Evolutionary conservation across 257 asterid species (phyloP).

Genomic region (Ehretia macrophylla): DNA sequence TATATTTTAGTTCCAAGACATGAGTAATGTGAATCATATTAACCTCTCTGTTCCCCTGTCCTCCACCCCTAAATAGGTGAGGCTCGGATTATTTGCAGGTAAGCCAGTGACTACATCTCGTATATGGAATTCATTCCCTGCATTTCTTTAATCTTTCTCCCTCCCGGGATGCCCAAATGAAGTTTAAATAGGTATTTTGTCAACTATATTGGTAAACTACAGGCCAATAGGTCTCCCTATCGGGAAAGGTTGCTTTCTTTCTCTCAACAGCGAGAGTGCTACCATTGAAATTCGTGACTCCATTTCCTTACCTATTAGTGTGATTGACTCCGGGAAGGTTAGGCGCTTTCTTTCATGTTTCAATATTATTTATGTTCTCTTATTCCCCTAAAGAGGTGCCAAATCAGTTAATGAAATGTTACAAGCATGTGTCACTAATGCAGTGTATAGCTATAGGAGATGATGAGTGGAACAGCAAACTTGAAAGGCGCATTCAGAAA

Average conservation of each 20-base stretch:
- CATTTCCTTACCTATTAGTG: conserved; percentile 46
- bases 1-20: too few species aligned
- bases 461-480: conserved; percentile 42
- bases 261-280: conserved; percentile 15
- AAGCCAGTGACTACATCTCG: conserved; percentile 11
- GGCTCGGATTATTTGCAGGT: conserved; percentile 73
- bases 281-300: conserved; percentile 40
- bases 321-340: conserved; percentile 60
- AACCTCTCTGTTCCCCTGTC: neutral
- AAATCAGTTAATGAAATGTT: neutral
- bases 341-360: conserved; percentile 10
- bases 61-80: conserved; percentile 44
- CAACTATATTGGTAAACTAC: conserved; percentile 6
- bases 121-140: neutral
- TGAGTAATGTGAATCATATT: neutral
- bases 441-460: conserved; percentile 46
- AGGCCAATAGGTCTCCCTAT: conserved; percentile 59
- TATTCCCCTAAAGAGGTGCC: too few species aligned
- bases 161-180: neutral
- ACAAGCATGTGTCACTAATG: conserved; percentile 10
- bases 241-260: conserved; percentile 41
- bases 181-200: neutral
- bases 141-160: neutral
- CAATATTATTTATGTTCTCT: neutral
- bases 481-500: conserved; percentile 28